Conservation (phyloP, 108 stramenopile genomes). For the Thalassiosira profunda region DNA sequence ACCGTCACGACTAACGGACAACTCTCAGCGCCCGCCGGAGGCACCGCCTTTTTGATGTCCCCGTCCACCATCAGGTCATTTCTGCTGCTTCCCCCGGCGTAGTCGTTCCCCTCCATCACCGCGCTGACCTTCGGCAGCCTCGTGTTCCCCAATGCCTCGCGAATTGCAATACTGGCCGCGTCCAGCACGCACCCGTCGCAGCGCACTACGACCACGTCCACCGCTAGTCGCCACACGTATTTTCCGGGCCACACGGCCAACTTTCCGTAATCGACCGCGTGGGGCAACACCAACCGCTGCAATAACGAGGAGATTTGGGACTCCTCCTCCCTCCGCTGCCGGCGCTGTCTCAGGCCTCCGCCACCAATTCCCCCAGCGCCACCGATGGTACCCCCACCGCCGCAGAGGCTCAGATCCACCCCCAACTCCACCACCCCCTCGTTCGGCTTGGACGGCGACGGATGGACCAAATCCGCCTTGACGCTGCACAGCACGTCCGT, state of each 20-base stretch:
- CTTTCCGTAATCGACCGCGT: conserved; percentile 45
- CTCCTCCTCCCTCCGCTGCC: conserved; percentile 31
- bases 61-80: conserved; percentile 60
- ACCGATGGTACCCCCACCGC: conserved; percentile 14
- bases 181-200: conserved; percentile 70
- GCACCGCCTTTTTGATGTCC: conserved; percentile 51
- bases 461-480: conserved; percentile 72
- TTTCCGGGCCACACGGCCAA: conserved; percentile 62
- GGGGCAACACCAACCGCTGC: conserved; percentile 54
- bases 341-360: background rate
- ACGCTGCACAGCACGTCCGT: conserved; percentile 73
- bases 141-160: conserved; percentile 56
- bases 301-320: conserved; percentile 55
- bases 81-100: conserved; percentile 12
- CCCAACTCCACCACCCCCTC: conserved; percentile 63
- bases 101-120: conserved; percentile 15
- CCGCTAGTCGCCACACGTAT: conserved; percentile 69
- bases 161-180: conserved; percentile 59
- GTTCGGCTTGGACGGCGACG: conserved; percentile 50
- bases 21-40: conserved; percentile 48
- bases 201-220: conserved; percentile 67
- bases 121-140: conserved; percentile 52
- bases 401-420: conserved; percentile 56
- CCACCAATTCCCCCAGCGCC: background rate
- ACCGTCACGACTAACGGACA: conserved; percentile 70